These are phyloP conservation scores for Barnettozyma botsteinii DNA, from an alignment of 805 yeast genomes.

Conservation along the genomic window DNA sequence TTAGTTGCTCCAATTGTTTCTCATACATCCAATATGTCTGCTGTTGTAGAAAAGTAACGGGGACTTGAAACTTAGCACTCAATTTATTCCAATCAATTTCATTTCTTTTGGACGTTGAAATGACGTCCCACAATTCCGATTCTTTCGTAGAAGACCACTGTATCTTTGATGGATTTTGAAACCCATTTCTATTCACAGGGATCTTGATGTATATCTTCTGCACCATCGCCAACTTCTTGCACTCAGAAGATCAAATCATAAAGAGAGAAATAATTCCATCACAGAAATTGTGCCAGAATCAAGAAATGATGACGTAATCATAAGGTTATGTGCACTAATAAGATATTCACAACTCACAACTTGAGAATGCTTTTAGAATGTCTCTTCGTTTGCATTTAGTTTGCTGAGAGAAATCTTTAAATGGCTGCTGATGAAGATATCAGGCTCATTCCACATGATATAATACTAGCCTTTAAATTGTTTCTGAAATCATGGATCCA, in stretches of 20 bases:
- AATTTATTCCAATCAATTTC: constrained; percentile 21
- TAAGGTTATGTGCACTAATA: no score
- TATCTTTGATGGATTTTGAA: constrained; percentile 23
- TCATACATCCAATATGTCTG: constrained; percentile 27
- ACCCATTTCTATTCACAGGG: constrained; percentile 23
- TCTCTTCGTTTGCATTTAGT: neutral
- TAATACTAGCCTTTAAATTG: constrained; percentile 11
- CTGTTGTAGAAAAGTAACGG: constrained; percentile 23
- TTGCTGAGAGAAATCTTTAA: neutral
- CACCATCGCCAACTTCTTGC: neutral
- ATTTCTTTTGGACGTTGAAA: constrained; percentile 22
- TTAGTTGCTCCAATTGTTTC: constrained; percentile 23
- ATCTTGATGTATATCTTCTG: constrained; percentile 22
- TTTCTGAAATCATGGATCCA: constrained; percentile 34
- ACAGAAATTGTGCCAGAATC: neutral
- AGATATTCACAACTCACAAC: no score
- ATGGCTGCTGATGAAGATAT: constrained; percentile 8
- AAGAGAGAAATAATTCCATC: no score
- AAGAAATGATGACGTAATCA: no score
- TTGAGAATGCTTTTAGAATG: no score
- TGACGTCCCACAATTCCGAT: constrained; percentile 20
- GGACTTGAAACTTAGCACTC: constrained; percentile 15
- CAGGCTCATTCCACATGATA: constrained; percentile 2
- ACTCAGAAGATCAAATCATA: no score
- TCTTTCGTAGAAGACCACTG: constrained; percentile 24